A percentile compares a stretch with the other conserved stretches of the same genome.
Conservation (phyloP, 805 yeast species). For the Pichia kluyveri region DNA sequence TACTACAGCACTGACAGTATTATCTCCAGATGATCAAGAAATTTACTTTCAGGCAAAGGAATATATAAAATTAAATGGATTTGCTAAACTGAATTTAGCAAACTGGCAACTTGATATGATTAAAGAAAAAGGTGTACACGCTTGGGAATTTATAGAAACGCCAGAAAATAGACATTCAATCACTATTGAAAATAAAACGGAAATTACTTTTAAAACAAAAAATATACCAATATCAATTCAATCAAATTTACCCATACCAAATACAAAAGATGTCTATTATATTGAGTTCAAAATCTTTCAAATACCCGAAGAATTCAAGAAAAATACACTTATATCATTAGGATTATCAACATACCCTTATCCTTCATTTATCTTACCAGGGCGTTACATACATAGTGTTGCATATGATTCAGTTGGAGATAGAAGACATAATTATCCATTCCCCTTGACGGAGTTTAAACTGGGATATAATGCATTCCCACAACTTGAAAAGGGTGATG, state of each 20-base stretch:
- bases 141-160: slow-evolving; percentile 65
- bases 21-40: slow-evolving; percentile 63
- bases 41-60: slow-evolving; percentile 60
- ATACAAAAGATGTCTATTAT: slow-evolving; percentile 75
- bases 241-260: slow-evolving; percentile 81
- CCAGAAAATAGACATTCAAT: slow-evolving; percentile 4
- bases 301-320: slow-evolving; percentile 37
- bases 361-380: slow-evolving; percentile 90
- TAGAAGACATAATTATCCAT: slow-evolving; percentile 74
- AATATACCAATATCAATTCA: slow-evolving; percentile 46
- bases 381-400: slow-evolving; percentile 75
- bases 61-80: slow-evolving; percentile 33
- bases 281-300: slow-evolving; percentile 82
- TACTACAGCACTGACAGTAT: slow-evolving; percentile 44
- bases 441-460: slow-evolving; percentile 22
- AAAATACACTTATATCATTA: slow-evolving; percentile 49
- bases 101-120: slow-evolving; percentile 56
- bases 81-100: slow-evolving; percentile 22
- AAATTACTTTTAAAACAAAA: slow-evolving; percentile 30
- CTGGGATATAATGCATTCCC: slow-evolving; percentile 33
- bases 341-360: slow-evolving; percentile 86
- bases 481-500: slow-evolving; percentile 68
- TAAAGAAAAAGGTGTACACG: slow-evolving; percentile 81
- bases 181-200: slow-evolving; percentile 39
- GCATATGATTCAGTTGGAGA: slow-evolving; percentile 84